phyloP scores from a whole-genome alignment of 495 filamentous ascomycete genomes.

The Astrocystis sublimbata region DNA sequence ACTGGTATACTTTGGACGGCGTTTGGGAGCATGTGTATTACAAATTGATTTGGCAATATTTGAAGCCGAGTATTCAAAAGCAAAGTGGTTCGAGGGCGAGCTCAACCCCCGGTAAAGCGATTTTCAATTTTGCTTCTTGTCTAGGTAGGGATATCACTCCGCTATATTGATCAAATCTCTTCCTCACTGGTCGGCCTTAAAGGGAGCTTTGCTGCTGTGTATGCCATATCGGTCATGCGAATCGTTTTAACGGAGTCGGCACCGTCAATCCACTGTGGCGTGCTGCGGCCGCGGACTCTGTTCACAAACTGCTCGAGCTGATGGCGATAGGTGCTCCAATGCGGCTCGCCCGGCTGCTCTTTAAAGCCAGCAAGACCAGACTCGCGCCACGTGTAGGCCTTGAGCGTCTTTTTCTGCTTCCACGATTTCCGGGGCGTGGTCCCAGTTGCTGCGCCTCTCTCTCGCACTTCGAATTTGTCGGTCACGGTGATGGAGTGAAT shows the following conservation, averaged over 20 bases:
- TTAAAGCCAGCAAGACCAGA: constrained; percentile 19
- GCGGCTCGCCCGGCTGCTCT: constrained; percentile 38
- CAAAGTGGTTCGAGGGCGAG: background rate
- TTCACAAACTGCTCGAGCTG: constrained; percentile 62
- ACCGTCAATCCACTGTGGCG: constrained; percentile 50
- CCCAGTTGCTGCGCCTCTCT: constrained; percentile 23
- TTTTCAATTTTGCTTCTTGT: background rate
- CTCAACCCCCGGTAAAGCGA: too few species aligned
- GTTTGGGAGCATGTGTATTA: background rate
- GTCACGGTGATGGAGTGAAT: constrained; percentile 57
- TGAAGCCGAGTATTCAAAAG: background rate
- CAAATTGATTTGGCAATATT: background rate
- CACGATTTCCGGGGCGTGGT: constrained; percentile 40
- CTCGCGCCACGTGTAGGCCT: constrained; percentile 50
- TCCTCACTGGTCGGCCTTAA: constrained; percentile 40
- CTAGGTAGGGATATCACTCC: background rate
- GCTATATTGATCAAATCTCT: background rate
- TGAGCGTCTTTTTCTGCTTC: constrained; percentile 42
- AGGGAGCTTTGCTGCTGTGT: constrained; percentile 49
- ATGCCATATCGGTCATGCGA: constrained; percentile 56
- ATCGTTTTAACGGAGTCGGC: constrained; percentile 55
- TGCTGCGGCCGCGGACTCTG: constrained; percentile 47
- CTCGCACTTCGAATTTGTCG: constrained; percentile 44
- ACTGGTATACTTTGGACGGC: background rate
- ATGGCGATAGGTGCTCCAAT: constrained; percentile 55